These are phyloP conservation scores for Scheffersomyces illinoinensis DNA, from an alignment of 1,139 yeast species.

Conservation along the genomic window DNA sequence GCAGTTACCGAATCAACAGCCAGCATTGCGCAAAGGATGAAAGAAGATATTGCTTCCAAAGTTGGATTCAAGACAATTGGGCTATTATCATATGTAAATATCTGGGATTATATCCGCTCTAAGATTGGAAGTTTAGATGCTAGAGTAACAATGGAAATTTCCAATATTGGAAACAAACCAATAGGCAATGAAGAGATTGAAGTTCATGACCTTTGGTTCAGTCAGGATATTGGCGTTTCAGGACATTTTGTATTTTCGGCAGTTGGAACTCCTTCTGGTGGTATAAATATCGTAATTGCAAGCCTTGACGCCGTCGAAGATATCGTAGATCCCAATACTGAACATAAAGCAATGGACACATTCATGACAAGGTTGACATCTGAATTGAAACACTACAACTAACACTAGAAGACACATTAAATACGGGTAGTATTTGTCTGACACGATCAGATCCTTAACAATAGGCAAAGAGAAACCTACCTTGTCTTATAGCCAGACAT, in stretches of 20 bases:
- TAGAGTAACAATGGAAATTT: conserved; percentile 22
- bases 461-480: background rate
- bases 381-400: background rate
- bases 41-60: conserved; percentile 10
- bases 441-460: background rate
- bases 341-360: conserved; percentile 1
- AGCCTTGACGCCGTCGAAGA: conserved; percentile 15
- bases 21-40: conserved; percentile 9
- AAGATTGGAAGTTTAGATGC: conserved; percentile 9
- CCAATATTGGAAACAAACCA: conserved; percentile 26
- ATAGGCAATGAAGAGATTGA: conserved; percentile 14
- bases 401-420: background rate
- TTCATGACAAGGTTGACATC: background rate
- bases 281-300: conserved; percentile 23
- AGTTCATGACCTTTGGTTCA: conserved; percentile 23
- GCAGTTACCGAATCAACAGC: conserved; percentile 7
- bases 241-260: conserved; percentile 21
- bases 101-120: conserved; percentile 10
- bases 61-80: conserved; percentile 20
- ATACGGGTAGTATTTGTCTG: background rate
- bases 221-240: conserved; percentile 25
- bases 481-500: background rate
- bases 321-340: conserved; percentile 1
- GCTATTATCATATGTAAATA: conserved; percentile 15
- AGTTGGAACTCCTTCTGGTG: conserved; percentile 19